These are phyloP conservation scores for Ceratobasidium sp. DNA, from an alignment of 1,284 basidiomycete genomes.

Conservation along the genomic window DNA sequence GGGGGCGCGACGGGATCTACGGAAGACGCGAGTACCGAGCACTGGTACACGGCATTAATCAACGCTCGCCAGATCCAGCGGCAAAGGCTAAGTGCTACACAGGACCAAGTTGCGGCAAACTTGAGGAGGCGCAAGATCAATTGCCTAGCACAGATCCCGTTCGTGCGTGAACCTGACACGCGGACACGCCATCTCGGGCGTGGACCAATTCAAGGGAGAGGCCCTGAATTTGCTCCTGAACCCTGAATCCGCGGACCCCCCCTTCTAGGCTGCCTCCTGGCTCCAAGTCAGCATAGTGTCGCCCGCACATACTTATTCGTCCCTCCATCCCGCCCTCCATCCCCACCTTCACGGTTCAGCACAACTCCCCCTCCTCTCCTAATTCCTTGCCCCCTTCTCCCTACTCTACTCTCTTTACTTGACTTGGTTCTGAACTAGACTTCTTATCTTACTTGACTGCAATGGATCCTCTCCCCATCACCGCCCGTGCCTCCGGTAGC, in stretches of 20 bases:
- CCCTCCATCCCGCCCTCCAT: background rate
- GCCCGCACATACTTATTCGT: constrained; percentile 35
- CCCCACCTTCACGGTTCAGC: constrained; percentile 36
- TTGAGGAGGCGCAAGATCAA: constrained; percentile 16
- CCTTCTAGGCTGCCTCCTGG: constrained; percentile 38
- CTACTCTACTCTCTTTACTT: constrained; percentile 40
- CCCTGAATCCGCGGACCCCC: constrained; percentile 14
- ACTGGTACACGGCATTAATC: background rate
- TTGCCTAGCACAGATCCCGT: constrained; percentile 32
- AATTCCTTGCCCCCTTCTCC: constrained; percentile 19
- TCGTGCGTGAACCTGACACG: constrained; percentile 41
- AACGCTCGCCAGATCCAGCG: background rate
- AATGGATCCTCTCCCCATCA: constrained; percentile 39
- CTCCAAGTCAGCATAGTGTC: constrained; percentile 12
- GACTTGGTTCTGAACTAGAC: constrained; percentile 34
- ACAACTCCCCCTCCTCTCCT: constrained; percentile 4
- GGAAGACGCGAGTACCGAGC: constrained; percentile 34
- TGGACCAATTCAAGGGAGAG: background rate
- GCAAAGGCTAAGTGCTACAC: background rate
- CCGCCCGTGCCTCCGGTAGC: constrained; percentile 1
- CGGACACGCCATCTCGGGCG: constrained; percentile 33
- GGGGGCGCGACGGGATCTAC: constrained; percentile 27
- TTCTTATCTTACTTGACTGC: constrained; percentile 24
- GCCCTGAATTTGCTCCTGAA: constrained; percentile 32
- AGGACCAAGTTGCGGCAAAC: constrained; percentile 24